Percentiles rank a stretch among this genome's conserved stretches.
Evolutionary conservation across 176 grass and related monocot species (phyloP).

Genomic region (Carex parvula): DNA sequence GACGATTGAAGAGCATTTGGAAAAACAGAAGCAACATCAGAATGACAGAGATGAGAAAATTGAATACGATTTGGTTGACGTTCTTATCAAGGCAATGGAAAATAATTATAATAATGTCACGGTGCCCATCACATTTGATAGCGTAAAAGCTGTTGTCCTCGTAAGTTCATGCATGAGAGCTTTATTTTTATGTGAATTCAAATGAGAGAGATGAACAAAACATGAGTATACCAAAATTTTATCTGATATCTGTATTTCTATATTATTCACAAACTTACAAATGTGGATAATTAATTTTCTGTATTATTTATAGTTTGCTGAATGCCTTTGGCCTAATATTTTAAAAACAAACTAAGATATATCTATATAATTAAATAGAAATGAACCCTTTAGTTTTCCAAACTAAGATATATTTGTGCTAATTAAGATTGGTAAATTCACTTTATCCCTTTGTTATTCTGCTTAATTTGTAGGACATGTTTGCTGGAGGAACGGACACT

Average conservation of each 20-base stretch:
- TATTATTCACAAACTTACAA: neutral
- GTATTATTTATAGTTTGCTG: neutral
- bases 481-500: constrained; percentile 37
- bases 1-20: constrained; percentile 33
- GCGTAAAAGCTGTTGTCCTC: constrained; percentile 50
- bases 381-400: neutral
- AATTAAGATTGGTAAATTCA: neutral
- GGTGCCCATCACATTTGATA: constrained; percentile 35
- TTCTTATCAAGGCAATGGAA: constrained; percentile 45
- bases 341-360: neutral
- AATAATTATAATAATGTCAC: constrained; percentile 25
- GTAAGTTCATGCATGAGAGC: constrained; percentile 20
- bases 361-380: neutral
- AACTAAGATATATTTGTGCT: neutral
- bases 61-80: constrained; percentile 48
- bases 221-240: neutral
- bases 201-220: neutral
- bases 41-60: constrained; percentile 4
- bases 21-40: neutral
- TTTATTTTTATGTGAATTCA: neutral
- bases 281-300: neutral
- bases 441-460: neutral
- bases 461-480: constrained; percentile 30
- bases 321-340: neutral
- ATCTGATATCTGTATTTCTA: neutral